Evolutionary conservation across 176 grass and related monocot genomes (phyloP).

Genomic region (Dendrocalamus sinicus): DNA sequence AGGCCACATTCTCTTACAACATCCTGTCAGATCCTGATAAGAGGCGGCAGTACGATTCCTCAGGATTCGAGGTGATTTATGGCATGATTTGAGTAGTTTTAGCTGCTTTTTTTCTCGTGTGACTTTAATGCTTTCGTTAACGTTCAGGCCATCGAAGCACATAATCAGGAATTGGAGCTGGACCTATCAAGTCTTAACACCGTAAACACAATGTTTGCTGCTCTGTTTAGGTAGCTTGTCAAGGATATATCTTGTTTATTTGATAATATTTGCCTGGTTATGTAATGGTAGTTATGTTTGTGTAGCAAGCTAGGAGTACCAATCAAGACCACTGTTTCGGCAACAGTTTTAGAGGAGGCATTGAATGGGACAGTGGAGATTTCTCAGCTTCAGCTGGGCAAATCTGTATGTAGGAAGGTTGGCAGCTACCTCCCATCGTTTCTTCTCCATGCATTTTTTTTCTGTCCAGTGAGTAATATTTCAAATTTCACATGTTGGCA

Average conservation of each 20-base stretch:
- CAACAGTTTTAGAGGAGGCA: slow-evolving; percentile 96
- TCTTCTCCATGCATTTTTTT: slow-evolving; percentile 30
- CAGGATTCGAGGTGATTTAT: slow-evolving; percentile 84
- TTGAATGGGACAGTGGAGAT: slow-evolving; percentile 75
- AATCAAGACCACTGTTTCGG: slow-evolving; percentile 94
- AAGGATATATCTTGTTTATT: slow-evolving; percentile 20
- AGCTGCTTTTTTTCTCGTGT: not conserved
- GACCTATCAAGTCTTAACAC: slow-evolving; percentile 98
- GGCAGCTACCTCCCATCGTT: slow-evolving; percentile 26
- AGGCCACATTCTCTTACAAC: slow-evolving; percentile 99
- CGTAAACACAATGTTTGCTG: slow-evolving; percentile 98
- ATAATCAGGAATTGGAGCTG: slow-evolving; percentile 93
- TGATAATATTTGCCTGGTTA: slow-evolving; percentile 19
- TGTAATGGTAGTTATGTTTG: slow-evolving; percentile 40
- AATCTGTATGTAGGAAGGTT: slow-evolving; percentile 81
- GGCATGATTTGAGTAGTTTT: not conserved
- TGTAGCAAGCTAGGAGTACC: slow-evolving; percentile 96
- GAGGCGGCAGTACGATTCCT: slow-evolving; percentile 82
- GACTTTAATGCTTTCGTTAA: slow-evolving; percentile 30
- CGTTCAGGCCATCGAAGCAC: slow-evolving; percentile 82
- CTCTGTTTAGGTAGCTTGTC: slow-evolving; percentile 85
- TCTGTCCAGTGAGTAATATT: slow-evolving; percentile 6
- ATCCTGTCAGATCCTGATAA: slow-evolving; percentile 95
- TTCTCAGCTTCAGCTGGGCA: slow-evolving; percentile 63
- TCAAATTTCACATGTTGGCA: slow-evolving; percentile 50